phyloP scores from a whole-genome alignment of 179 eudicot genomes.

The Beta lomatogona region DNA sequence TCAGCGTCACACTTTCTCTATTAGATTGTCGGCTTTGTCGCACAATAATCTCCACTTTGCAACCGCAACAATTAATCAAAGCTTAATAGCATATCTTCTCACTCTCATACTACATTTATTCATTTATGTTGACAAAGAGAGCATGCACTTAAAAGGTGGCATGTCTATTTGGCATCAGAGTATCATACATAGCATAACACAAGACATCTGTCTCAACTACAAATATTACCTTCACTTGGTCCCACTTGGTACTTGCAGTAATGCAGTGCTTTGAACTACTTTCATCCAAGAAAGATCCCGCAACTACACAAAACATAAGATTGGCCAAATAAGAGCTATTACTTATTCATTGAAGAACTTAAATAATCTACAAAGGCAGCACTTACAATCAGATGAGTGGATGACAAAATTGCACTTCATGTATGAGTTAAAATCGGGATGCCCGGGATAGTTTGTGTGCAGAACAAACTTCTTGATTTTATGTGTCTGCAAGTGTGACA shows the following conservation, averaged over 20 bases:
- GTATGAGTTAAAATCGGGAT: slow-evolving; percentile 94
- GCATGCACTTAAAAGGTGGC: not conserved
- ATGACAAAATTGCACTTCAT: slow-evolving; percentile 92
- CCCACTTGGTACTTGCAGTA: slow-evolving; percentile 94
- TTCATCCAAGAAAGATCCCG: slow-evolving; percentile 58
- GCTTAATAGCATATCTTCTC: not conserved
- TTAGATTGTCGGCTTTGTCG: not conserved
- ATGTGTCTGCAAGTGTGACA: slow-evolving; percentile 64
- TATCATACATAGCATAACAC: not conserved
- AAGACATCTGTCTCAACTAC: not conserved
- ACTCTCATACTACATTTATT: not conserved
- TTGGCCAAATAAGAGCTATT: slow-evolving; percentile 15
- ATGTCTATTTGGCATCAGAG: not conserved
- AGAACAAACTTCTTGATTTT: slow-evolving; percentile 93
- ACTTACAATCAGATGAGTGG: slow-evolving; percentile 72
- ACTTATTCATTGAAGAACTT: not conserved
- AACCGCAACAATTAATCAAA: not conserved
- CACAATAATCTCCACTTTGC: not conserved
- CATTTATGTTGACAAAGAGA: not conserved
- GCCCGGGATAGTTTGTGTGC: slow-evolving; percentile 96
- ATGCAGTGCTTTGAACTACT: slow-evolving; percentile 59
- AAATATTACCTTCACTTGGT: slow-evolving; percentile 80
- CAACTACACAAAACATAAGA: slow-evolving; percentile 46
- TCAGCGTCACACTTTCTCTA: not conserved
- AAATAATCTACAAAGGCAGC: not conserved